Conservation (phyloP, 306 rosid genomes). For the Trifolium pratense region DNA sequence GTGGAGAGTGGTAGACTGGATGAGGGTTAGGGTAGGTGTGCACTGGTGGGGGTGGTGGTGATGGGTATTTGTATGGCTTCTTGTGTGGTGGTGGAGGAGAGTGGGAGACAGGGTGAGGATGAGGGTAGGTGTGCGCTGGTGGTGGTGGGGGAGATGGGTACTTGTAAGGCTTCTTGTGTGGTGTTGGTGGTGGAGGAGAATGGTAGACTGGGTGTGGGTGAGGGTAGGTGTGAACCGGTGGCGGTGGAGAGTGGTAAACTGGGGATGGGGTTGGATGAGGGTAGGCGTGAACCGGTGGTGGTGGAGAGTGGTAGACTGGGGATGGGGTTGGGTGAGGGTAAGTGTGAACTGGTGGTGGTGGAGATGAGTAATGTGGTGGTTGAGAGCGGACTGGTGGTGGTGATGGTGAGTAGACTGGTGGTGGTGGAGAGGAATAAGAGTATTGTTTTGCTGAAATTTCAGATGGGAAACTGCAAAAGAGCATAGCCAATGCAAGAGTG, state of each 20-base stretch:
- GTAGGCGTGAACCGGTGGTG: too few species aligned
- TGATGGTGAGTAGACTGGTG: constrained; percentile 17
- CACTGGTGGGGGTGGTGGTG: constrained; percentile 35
- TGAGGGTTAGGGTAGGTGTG: neutral
- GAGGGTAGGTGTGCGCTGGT: constrained; percentile 10
- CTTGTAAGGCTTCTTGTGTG: neutral
- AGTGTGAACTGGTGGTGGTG: constrained; percentile 20
- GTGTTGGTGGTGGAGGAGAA: constrained; percentile 38
- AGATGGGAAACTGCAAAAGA: constrained; percentile 32
- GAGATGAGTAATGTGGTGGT: constrained; percentile 35
- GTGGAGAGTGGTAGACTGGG: constrained; percentile 22
- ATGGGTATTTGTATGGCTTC: neutral
- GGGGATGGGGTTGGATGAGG: constrained; percentile 26
- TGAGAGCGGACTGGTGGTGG: neutral
- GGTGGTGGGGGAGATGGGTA: constrained; percentile 33
- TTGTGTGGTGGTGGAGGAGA: constrained; percentile 24
- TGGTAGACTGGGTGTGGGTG: constrained; percentile 32
- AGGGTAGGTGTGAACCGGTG: constrained; percentile 1
- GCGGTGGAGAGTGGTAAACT: constrained; percentile 2
- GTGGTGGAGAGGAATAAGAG: constrained; percentile 53
- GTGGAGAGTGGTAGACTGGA: constrained; percentile 1
- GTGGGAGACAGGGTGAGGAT: neutral
- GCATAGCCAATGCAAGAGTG: constrained; percentile 48
- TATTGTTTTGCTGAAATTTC: constrained; percentile 51
- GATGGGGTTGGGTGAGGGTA: constrained; percentile 26